phyloP scores from a whole-genome alignment of 2,329 filamentous ascomycete species.

The Ramichloridium luteum region DNA sequence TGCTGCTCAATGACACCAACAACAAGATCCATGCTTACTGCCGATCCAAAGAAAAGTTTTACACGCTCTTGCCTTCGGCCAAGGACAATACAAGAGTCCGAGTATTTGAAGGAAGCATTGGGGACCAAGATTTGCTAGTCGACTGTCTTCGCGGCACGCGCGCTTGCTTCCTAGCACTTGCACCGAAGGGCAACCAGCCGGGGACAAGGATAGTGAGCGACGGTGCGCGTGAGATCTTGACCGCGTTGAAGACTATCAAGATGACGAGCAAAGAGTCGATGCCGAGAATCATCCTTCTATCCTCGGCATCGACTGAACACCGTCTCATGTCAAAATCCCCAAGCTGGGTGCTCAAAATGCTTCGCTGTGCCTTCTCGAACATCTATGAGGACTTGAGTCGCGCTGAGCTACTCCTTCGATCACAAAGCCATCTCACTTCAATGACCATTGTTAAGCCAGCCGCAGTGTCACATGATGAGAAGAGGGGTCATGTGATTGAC shows the following conservation, averaged over 20 bases:
- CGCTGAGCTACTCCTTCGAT: constrained; percentile 28
- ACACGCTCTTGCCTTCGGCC: constrained; percentile 24
- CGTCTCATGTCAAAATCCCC: constrained; percentile 26
- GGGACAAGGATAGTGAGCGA: constrained; percentile 25
- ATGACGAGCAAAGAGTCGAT: constrained; percentile 8
- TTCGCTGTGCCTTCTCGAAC: constrained; percentile 5
- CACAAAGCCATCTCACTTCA: constrained; percentile 27
- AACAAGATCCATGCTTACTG: constrained; percentile 33
- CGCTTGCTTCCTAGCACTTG: constrained; percentile 24
- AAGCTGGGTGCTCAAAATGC: constrained; percentile 12
- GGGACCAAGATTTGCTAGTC: constrained; percentile 28
- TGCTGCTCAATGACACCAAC: constrained; percentile 25
- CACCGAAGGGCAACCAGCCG: constrained; percentile 23
- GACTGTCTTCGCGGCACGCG: constrained; percentile 25
- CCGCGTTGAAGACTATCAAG: constrained; percentile 28
- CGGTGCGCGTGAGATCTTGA: constrained; percentile 25
- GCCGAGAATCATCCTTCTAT: constrained; percentile 32
- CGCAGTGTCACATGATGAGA: constrained; percentile 26
- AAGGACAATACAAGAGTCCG: constrained; percentile 23
- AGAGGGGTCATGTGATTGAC: constrained; percentile 32
- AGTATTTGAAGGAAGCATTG: constrained; percentile 27
- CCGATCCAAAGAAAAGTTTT: constrained; percentile 32
- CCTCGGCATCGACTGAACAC: constrained; percentile 32
- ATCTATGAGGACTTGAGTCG: constrained; percentile 29
- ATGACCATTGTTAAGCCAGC: constrained; percentile 34